Evolutionary conservation across 345 rosid species (phyloP), one percentile per base, ranked within the genome.

Genomic region (Eucalyptus regnans): DNA sequence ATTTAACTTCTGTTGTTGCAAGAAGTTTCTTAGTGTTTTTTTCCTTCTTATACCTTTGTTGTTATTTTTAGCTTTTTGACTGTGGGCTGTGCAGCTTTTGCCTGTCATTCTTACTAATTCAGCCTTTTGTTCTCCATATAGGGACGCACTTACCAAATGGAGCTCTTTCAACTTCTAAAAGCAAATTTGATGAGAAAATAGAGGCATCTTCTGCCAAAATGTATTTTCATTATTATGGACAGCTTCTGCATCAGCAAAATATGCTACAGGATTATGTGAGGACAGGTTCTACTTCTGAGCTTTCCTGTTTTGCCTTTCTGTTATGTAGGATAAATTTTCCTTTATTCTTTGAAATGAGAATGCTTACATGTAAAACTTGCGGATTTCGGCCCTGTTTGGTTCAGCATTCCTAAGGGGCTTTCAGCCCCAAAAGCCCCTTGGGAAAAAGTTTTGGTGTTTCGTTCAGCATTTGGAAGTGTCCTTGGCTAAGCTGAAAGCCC

Each of bases 241-340:
- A 98, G 88, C 93, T 98, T 90, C 93, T 98, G 50, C 99, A 98
- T 88, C 99, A 98, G 94, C 99, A 98, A 90, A 98, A 98, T 90
- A 98, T 98, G 99, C 92, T 98, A 31, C 99, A 98, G 91, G 99
- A 98, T 93, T 98, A 97, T 89, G 99, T 98, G 94, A 95, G 99
- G 91, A 98, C 99, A 95, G 99, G 99, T 97, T 88, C 94, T 80
- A 87, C 49, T 87, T 85, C 84, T 76, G 48, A 76, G 48, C 84
- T 76, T 76, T 41, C 48, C 15, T 76, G 48, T 76, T 20, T 76
- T 41, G 62, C 31, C 86, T 86, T 88, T 66, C 27, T 46, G 62
- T 49, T n/a, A n/a, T 50, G 25, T 37, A 86, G n/a, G 60, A 86
- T 50, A 44, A 48, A 33, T 20, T 44, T 86, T 12, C 17, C 27